These are phyloP conservation scores for Penstemon newberryi DNA, from an alignment of 257 asterid genomes.

Conservation along the genomic window DNA sequence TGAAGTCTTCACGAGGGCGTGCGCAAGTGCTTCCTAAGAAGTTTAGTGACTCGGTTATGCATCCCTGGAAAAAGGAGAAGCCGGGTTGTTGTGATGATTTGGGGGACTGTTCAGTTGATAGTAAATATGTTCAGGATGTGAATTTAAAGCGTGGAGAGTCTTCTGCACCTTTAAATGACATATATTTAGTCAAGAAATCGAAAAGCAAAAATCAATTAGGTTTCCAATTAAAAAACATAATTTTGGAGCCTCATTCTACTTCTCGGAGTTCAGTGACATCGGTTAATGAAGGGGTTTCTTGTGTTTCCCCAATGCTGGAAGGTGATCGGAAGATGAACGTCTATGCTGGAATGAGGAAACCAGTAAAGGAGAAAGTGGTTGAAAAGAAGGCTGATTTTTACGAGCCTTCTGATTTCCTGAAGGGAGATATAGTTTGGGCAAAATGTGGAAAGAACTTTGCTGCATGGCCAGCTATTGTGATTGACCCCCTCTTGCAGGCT, in stretches of 20 bases:
- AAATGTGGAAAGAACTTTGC: constrained; percentile 84
- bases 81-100: constrained; percentile 31
- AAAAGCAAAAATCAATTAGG: constrained; percentile 29
- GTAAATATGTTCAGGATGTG: constrained; percentile 28
- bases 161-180: constrained; percentile 29
- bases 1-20: constrained; percentile 86
- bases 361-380: constrained; percentile 39
- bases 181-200: constrained; percentile 45
- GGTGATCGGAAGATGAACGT: constrained; percentile 34
- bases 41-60: constrained; percentile 62
- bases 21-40: constrained; percentile 58
- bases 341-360: constrained; percentile 32
- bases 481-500: constrained; percentile 77
- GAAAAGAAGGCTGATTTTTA: constrained; percentile 54
- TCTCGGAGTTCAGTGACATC: constrained; percentile 62
- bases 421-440: constrained; percentile 90
- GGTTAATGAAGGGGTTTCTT: constrained; percentile 42
- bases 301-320: constrained; percentile 43
- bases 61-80: constrained; percentile 66
- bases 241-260: constrained; percentile 43
- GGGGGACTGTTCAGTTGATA: constrained; percentile 28
- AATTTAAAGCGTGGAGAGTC: constrained; percentile 46
- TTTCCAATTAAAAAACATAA: constrained; percentile 36
- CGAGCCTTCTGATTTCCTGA: constrained; percentile 57
- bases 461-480: constrained; percentile 95